A percentile compares a stretch with the other conserved stretches of the same genome.
These are phyloP conservation scores for Galeopsis tetrahit DNA, from an alignment of 257 asterid species.

Conservation along the genomic window DNA sequence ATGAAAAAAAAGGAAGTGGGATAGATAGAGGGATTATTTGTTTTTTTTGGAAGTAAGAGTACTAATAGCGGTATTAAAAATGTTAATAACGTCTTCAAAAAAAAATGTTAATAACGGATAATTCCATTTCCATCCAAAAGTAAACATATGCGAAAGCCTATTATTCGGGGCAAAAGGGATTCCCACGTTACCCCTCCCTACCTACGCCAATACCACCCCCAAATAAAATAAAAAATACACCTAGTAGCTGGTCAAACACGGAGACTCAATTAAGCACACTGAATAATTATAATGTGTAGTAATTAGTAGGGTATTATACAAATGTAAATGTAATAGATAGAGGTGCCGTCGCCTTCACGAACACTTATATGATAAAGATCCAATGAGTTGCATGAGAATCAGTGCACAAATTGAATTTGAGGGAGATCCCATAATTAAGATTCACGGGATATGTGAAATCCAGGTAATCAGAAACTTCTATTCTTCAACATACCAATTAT, in stretches of 20 bases:
- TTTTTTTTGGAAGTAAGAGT: too few relatives aligned
- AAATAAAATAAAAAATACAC: background rate
- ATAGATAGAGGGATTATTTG: too few relatives aligned
- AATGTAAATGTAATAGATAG: constrained; percentile 21
- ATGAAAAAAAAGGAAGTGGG: too few relatives aligned
- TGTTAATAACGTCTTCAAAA: background rate
- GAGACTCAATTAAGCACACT: constrained; percentile 34
- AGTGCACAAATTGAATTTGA: constrained; percentile 34
- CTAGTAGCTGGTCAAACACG: constrained; percentile 67
- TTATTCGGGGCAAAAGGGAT: constrained; percentile 45
- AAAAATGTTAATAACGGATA: background rate
- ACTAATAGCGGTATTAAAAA: too few relatives aligned
- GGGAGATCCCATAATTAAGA: constrained; percentile 45
- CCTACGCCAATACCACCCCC: background rate
- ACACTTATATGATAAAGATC: constrained; percentile 39
- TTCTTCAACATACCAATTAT: constrained; percentile 42
- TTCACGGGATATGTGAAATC: constrained; percentile 50
- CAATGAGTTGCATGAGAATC: constrained; percentile 40
- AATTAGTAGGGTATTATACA: background rate
- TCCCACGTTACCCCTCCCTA: constrained; percentile 45
- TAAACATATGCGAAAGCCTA: background rate
- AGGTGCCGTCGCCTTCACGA: constrained; percentile 84
- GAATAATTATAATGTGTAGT: background rate
- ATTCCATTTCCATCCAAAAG: background rate
- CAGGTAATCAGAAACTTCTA: constrained; percentile 54